phyloP scores from a whole-genome alignment of 768 basidiomycete genomes.

The Mycena kentingensis region DNA sequence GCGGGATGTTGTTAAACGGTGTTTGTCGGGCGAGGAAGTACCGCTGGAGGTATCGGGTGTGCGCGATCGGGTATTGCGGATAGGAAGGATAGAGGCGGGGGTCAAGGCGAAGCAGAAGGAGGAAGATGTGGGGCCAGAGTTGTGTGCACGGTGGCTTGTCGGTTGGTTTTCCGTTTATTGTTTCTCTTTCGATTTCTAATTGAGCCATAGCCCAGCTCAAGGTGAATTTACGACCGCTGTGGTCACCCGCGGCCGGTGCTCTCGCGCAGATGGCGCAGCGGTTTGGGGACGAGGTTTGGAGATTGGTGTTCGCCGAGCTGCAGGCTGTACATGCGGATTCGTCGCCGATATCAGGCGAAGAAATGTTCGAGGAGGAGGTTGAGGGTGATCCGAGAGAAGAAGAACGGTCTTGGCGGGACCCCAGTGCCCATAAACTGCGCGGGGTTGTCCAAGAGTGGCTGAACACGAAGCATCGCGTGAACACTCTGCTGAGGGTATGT shows the following conservation, averaged over 20 bases:
- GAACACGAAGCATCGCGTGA: slow-evolving; percentile 30
- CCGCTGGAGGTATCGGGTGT: slow-evolving; percentile 77
- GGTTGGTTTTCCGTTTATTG: slow-evolving; percentile 43
- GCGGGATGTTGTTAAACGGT: slow-evolving; percentile 60
- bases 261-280: slow-evolving; percentile 53
- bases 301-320: slow-evolving; percentile 64
- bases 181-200: slow-evolving; percentile 1
- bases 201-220: slow-evolving; percentile 75
- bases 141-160: slow-evolving; percentile 72
- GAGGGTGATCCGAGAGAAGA: slow-evolving; percentile 57
- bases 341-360: slow-evolving; percentile 17
- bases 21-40: slow-evolving; percentile 80
- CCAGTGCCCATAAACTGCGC: slow-evolving; percentile 64
- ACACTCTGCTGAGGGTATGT: slow-evolving; percentile 38
- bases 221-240: slow-evolving; percentile 88
- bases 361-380: slow-evolving; percentile 24
- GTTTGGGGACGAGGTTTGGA: slow-evolving; percentile 78
- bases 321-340: slow-evolving; percentile 32
- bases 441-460: slow-evolving; percentile 52
- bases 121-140: slow-evolving; percentile 58
- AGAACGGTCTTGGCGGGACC: slow-evolving; percentile 80
- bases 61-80: slow-evolving; percentile 80
- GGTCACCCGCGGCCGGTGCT: slow-evolving; percentile 77
- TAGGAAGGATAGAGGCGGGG: slow-evolving; percentile 68
- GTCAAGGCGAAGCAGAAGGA: slow-evolving; percentile 46